Evolutionary conservation across 75 land plant species (phyloP).

Genomic region (Adiantum capillusveneris): DNA sequence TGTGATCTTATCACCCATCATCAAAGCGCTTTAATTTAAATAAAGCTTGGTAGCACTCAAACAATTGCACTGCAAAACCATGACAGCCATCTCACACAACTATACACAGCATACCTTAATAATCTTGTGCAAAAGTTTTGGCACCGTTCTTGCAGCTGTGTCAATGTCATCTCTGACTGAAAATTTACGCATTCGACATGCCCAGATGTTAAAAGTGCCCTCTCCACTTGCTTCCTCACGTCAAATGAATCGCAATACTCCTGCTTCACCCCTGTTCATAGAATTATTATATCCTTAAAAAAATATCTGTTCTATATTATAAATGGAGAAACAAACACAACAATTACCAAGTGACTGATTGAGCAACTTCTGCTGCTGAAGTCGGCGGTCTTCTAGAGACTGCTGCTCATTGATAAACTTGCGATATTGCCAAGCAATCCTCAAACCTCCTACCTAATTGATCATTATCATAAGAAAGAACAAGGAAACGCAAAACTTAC

Average conservation of each 20-base stretch:
- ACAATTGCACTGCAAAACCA: no score
- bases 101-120: slow-evolving; percentile 33
- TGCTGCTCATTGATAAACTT: slow-evolving; percentile 64
- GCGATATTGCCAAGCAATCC: slow-evolving; percentile 97
- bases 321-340: no score
- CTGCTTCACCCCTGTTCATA: slow-evolving; percentile 28
- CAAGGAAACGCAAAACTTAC: no score
- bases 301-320: no score
- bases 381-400: slow-evolving; percentile 24
- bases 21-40: no score
- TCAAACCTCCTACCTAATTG: slow-evolving; percentile 47
- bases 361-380: slow-evolving; percentile 29
- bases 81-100: background rate
- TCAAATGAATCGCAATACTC: slow-evolving; percentile 80
- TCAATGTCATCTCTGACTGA: slow-evolving; percentile 31
- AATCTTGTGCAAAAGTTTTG: slow-evolving; percentile 44
- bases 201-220: slow-evolving; percentile 36
- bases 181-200: slow-evolving; percentile 52
- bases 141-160: slow-evolving; percentile 43
- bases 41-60: no score
- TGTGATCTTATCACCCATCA: no score
- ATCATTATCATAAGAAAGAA: no score
- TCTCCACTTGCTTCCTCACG: slow-evolving; percentile 75
- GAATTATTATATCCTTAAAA: no score
- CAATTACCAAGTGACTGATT: slow-evolving; percentile 7